Evolutionary conservation across 257 asterid species (phyloP).

Genomic region (Haberlea rhodopensis): DNA sequence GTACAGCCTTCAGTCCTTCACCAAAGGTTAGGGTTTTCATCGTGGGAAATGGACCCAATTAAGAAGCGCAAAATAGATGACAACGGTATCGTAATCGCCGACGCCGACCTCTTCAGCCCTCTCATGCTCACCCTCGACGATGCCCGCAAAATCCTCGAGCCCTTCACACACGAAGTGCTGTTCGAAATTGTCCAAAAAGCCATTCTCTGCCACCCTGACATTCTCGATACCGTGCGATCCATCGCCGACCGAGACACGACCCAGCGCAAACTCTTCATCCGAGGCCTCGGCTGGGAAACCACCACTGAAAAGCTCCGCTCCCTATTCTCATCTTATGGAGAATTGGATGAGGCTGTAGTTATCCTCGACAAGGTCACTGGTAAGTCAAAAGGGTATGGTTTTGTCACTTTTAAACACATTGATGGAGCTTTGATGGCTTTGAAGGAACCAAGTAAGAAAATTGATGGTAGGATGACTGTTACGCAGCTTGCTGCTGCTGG

Average conservation of each 20-base stretch:
- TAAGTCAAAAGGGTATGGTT: constrained; percentile 76
- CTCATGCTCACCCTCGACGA: constrained; percentile 54
- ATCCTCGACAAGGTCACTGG: constrained; percentile 73
- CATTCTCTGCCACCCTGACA: constrained; percentile 58
- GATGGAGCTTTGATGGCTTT: constrained; percentile 75
- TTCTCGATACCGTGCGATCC: constrained; percentile 64
- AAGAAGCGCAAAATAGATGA: constrained; percentile 74
- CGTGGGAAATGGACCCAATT: constrained; percentile 43
- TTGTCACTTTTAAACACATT: constrained; percentile 67
- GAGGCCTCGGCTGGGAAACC: constrained; percentile 92
- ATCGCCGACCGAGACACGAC: constrained; percentile 56
- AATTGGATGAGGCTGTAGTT: constrained; percentile 76
- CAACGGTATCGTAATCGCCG: constrained; percentile 44
- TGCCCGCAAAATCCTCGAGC: constrained; percentile 56
- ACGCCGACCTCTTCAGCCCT: constrained; percentile 36
- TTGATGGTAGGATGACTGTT: constrained; percentile 80
- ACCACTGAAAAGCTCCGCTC: constrained; percentile 67
- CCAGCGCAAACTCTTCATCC: constrained; percentile 80
- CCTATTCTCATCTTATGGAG: constrained; percentile 60
- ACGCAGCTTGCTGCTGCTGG: constrained; percentile 87
- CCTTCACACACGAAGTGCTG: constrained; percentile 65
- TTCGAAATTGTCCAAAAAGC: constrained; percentile 62
- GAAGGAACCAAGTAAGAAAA: constrained; percentile 78
- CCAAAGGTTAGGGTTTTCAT: neutral
- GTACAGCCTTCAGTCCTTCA: neutral